Evolutionary conservation across 2,329 filamentous ascomycete genomes (phyloP).

Genomic region (Bipolaris bicolor): DNA sequence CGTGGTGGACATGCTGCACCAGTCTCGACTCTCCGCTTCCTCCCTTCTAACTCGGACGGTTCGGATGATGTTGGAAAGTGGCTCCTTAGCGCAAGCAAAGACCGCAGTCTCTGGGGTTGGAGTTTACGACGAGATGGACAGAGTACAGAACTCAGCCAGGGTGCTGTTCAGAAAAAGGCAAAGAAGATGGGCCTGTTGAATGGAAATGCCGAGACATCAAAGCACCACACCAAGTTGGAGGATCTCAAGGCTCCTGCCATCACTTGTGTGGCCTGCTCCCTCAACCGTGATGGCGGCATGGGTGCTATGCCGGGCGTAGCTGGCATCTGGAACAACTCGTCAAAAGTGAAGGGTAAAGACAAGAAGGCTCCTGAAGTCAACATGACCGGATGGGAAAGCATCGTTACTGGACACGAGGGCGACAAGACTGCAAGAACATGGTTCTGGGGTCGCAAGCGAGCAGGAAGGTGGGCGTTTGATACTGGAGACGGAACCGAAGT

Average conservation of each 20-base stretch:
- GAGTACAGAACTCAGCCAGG: slow-evolving; percentile 91
- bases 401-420: slow-evolving; percentile 88
- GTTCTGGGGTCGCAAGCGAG: slow-evolving; percentile 96
- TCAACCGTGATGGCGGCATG: slow-evolving; percentile 95
- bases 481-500: slow-evolving; percentile 85
- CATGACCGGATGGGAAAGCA: slow-evolving; percentile 94
- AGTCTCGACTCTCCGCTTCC: slow-evolving; percentile 80
- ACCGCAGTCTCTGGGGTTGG: slow-evolving; percentile 95
- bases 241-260: slow-evolving; percentile 87
- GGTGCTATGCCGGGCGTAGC: slow-evolving; percentile 80
- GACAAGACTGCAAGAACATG: slow-evolving; percentile 89
- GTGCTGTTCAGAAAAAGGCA: slow-evolving; percentile 83
- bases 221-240: slow-evolving; percentile 69
- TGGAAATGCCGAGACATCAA: slow-evolving; percentile 61
- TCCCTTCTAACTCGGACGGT: slow-evolving; percentile 88
- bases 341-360: slow-evolving; percentile 62
- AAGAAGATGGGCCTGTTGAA: slow-evolving; percentile 82
- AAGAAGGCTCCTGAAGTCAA: slow-evolving; percentile 76
- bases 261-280: slow-evolving; percentile 85
- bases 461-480: slow-evolving; percentile 89
- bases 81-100: slow-evolving; percentile 86
- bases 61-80: slow-evolving; percentile 90
- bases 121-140: slow-evolving; percentile 94
- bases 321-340: slow-evolving; percentile 80
- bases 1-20: slow-evolving; percentile 89